Evolutionary conservation across 495 filamentous ascomycete species (phyloP).

Genomic region (Parachaetomium inaequale): DNA sequence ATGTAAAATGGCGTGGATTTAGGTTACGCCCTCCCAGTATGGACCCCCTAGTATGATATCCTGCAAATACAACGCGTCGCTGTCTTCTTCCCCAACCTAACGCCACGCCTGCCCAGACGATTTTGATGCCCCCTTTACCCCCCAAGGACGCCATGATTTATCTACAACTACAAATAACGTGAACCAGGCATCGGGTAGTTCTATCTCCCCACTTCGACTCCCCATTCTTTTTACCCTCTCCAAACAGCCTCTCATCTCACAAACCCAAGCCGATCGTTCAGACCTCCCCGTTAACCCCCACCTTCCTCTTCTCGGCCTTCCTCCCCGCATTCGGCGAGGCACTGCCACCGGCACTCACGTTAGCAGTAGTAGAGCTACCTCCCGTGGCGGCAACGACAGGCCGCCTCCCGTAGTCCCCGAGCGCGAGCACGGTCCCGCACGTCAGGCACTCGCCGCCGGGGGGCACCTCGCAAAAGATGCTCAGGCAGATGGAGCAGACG

Average conservation of each 20-base stretch:
- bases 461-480: conserved; percentile 56
- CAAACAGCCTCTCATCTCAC: neutral
- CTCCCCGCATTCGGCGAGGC: conserved; percentile 7
- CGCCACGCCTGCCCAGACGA: conserved; percentile 9
- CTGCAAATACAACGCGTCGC: neutral
- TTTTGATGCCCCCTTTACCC: neutral
- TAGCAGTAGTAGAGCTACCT: conserved; percentile 31
- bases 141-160: conserved; percentile 4
- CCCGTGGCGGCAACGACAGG: conserved; percentile 64
- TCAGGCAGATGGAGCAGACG: conserved; percentile 93
- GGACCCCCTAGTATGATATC: neutral
- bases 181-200: neutral
- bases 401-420: conserved; percentile 68
- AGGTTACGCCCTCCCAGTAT: no score
- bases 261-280: neutral
- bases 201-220: neutral
- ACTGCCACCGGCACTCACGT: neutral
- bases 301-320: conserved; percentile 34
- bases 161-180: neutral
- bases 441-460: conserved; percentile 71
- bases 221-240: neutral
- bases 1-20: no score
- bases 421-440: conserved; percentile 78
- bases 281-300: conserved; percentile 16
- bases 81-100: conserved; percentile 4